Percentiles rank a stretch among this genome's conserved stretches.
Evolutionary conservation across 257 asterid species (phyloP).

Genomic region (Lycium barbarum): DNA sequence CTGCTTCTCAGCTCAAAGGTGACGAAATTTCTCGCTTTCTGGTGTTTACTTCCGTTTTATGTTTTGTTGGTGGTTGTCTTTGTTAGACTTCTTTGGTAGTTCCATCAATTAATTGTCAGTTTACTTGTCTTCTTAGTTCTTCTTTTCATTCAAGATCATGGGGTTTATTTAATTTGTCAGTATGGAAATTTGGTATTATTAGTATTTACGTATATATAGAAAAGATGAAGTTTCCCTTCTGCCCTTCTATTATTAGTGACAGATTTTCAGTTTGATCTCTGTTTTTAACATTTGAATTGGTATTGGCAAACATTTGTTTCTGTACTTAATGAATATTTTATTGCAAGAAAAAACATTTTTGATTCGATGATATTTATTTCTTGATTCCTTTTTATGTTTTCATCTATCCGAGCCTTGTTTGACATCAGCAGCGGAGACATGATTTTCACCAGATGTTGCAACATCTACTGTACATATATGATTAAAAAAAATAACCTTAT

Average conservation of each 20-base stretch:
- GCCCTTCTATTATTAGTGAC: too few relatives aligned
- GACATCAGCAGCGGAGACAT: not conserved
- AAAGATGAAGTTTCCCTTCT: not conserved
- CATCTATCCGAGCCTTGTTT: constrained; percentile 8
- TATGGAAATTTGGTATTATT: too few relatives aligned
- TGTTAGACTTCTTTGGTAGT: not conserved
- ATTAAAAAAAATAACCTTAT: not conserved
- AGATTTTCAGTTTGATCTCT: not conserved
- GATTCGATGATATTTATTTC: not conserved
- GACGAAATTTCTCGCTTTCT: not conserved
- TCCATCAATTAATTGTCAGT: constrained; percentile 3
- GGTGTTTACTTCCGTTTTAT: too few relatives aligned
- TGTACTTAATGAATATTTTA: not conserved
- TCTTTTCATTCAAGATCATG: not conserved
- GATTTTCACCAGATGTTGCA: not conserved
- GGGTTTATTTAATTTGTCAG: not conserved
- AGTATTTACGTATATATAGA: too few relatives aligned
- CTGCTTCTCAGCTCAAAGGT: constrained; percentile 39
- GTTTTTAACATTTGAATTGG: not conserved
- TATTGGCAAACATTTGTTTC: not conserved
- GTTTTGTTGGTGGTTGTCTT: not conserved
- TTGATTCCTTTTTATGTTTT: not conserved
- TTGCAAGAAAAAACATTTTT: not conserved
- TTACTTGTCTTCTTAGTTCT: not conserved
- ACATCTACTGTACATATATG: not conserved